Conservation (phyloP, 768 basidiomycete species). For the Russula foetens region DNA sequence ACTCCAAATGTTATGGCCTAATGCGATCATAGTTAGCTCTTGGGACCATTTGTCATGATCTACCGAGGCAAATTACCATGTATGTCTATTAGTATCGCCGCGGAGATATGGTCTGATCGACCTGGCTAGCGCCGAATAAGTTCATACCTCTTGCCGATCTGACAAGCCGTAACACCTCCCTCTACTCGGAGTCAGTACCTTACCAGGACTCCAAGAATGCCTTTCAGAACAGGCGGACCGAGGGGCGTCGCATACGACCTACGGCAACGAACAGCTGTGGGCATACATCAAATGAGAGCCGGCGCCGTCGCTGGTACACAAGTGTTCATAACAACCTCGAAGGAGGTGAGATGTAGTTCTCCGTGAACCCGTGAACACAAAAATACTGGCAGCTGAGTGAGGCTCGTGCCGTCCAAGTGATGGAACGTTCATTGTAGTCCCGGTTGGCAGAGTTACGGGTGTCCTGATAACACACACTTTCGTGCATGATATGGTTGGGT, state of each 20-base stretch:
- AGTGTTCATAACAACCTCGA: conserved; percentile 53
- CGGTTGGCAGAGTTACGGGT: conserved; percentile 57
- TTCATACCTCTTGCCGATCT: too few species aligned
- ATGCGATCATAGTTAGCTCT: conserved; percentile 48
- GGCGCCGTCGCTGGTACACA: conserved; percentile 70
- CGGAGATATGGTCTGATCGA: conserved; percentile 66
- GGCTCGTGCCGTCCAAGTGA: conserved; percentile 31
- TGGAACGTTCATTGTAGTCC: conserved; percentile 62
- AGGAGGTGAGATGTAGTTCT: conserved; percentile 39
- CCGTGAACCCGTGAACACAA: neutral
- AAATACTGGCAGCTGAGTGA: neutral
- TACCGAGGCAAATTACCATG: neutral
- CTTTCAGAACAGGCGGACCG: too few species aligned
- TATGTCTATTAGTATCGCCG: conserved; percentile 48
- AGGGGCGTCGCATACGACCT: conserved; percentile 65
- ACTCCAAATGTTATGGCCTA: conserved; percentile 45
- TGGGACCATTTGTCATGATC: neutral
- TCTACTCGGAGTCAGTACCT: too few species aligned
- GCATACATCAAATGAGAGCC: too few species aligned
- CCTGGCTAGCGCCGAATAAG: conserved; percentile 59
- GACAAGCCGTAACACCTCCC: too few species aligned
- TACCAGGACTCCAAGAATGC: too few species aligned
- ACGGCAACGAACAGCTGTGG: conserved; percentile 55
- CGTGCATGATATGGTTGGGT: too few species aligned
- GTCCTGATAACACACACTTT: too few species aligned